Conservation (phyloP, 2,329 filamentous ascomycete genomes). For the Monosporascus sp. region DNA sequence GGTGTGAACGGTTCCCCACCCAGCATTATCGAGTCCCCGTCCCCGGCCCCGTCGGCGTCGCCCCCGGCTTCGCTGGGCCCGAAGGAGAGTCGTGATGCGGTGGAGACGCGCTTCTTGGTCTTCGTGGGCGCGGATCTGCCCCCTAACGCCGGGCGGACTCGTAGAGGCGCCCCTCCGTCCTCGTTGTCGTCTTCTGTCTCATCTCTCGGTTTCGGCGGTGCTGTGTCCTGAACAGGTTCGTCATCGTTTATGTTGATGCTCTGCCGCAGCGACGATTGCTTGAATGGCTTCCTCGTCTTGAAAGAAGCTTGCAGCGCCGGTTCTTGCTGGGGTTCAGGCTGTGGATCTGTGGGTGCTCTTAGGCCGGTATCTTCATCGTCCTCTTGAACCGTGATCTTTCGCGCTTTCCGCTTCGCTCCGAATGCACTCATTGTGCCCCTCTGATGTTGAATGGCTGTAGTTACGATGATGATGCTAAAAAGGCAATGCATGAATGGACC, state of each 20-base stretch:
- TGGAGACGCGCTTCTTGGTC: conserved; percentile 62
- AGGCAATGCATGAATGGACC: background rate
- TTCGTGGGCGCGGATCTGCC: conserved; percentile 42
- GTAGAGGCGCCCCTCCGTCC: conserved; percentile 40
- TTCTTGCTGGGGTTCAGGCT: conserved; percentile 24
- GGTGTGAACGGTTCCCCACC: conserved; percentile 48
- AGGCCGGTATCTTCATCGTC: conserved; percentile 34
- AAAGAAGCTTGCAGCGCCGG: conserved; percentile 33
- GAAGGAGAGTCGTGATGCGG: conserved; percentile 68
- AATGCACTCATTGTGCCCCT: conserved; percentile 47
- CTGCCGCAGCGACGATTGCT: conserved; percentile 54
- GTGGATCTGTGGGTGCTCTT: conserved; percentile 18
- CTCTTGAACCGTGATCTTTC: conserved; percentile 67
- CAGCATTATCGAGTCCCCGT: conserved; percentile 33
- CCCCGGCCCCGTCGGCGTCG: conserved; percentile 44
- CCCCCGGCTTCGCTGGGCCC: conserved; percentile 54
- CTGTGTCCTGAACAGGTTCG: conserved; percentile 12
- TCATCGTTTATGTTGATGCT: conserved; percentile 44
- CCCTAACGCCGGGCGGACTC: conserved; percentile 41
- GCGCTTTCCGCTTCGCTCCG: conserved; percentile 60
- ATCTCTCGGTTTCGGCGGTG: conserved; percentile 13
- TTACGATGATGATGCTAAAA: background rate
- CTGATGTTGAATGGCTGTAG: background rate
- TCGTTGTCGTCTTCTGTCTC: conserved; percentile 33
- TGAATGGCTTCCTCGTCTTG: conserved; percentile 48